Percentiles rank a stretch among this genome's conserved stretches.
Conservation (phyloP, 108 stramenopile species). For the Chaetoceros tenuissimus region DNA sequence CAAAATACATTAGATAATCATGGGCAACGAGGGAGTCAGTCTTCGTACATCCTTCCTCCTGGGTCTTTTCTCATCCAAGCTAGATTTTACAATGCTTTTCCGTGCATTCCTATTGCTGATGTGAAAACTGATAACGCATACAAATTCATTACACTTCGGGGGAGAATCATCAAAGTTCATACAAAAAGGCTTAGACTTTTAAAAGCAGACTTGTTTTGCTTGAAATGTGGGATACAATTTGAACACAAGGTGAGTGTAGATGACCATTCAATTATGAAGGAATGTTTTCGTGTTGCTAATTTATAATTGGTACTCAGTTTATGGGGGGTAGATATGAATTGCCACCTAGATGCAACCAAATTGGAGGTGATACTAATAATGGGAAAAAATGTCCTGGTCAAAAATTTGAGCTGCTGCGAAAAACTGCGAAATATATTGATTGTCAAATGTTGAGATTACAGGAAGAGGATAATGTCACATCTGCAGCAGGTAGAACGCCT, state of each 20-base stretch:
- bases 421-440: slow-evolving; percentile 83
- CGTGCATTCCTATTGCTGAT: slow-evolving; percentile 37
- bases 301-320: no score
- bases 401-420: slow-evolving; percentile 58
- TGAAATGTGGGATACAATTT: slow-evolving; percentile 65
- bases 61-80: slow-evolving; percentile 27
- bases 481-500: slow-evolving; percentile 60
- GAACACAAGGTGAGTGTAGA: no score
- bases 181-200: slow-evolving; percentile 78
- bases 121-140: slow-evolving; percentile 41
- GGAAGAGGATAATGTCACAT: slow-evolving; percentile 60
- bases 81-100: slow-evolving; percentile 33
- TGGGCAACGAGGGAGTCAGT: not conserved
- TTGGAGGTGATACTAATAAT: not conserved
- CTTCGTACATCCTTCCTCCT: no score
- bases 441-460: slow-evolving; percentile 86
- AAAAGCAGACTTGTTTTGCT: slow-evolving; percentile 80
- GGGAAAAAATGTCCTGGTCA: slow-evolving; percentile 39
- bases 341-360: slow-evolving; percentile 61
- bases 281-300: no score
- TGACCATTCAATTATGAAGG: no score
- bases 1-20: not conserved
- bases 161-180: slow-evolving; percentile 87
- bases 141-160: slow-evolving; percentile 80
- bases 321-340: slow-evolving; percentile 54